A percentile compares a stretch with the other conserved stretches of the same genome.
phyloP scores from a whole-genome alignment of 345 rosid genomes.

The Salix viminalis region DNA sequence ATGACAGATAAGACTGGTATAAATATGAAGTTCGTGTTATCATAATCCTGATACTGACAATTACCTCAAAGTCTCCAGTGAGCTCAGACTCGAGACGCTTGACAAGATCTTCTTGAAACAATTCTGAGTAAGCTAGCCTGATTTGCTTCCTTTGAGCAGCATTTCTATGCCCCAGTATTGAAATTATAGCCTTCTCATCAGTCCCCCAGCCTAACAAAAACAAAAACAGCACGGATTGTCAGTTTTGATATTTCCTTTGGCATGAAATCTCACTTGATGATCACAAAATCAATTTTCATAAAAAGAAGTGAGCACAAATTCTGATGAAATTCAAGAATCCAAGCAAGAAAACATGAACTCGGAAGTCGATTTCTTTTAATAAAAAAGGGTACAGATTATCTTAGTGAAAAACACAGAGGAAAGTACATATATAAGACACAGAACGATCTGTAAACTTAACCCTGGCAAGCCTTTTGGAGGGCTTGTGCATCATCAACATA shows the following conservation, averaged over 20 bases:
- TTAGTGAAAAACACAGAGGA: not conserved
- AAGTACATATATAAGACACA: not conserved
- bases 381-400: too few species aligned
- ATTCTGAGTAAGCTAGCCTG: conserved; percentile 39
- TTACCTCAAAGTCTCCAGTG: conserved; percentile 46
- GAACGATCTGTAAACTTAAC: conserved; percentile 1
- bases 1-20: too few species aligned
- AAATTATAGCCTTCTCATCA: conserved; percentile 41
- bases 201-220: conserved; percentile 48
- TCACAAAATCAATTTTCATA: too few species aligned
- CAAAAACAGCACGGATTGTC: not conserved
- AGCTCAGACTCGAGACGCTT: conserved; percentile 63
- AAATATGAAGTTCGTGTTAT: not conserved
- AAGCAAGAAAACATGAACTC: too few species aligned
- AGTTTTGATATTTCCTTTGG: not conserved
- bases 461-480: conserved; percentile 38
- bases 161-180: conserved; percentile 47
- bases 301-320: too few species aligned
- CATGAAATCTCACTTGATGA: not conserved
- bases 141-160: conserved; percentile 53
- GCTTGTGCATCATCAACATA: conserved; percentile 40
- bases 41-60: not conserved
- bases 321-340: too few species aligned
- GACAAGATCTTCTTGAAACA: conserved; percentile 48
- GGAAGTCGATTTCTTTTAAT: too few species aligned